Conservation (phyloP, 768 basidiomycete genomes). For the Tricholoma saponaceum region DNA sequence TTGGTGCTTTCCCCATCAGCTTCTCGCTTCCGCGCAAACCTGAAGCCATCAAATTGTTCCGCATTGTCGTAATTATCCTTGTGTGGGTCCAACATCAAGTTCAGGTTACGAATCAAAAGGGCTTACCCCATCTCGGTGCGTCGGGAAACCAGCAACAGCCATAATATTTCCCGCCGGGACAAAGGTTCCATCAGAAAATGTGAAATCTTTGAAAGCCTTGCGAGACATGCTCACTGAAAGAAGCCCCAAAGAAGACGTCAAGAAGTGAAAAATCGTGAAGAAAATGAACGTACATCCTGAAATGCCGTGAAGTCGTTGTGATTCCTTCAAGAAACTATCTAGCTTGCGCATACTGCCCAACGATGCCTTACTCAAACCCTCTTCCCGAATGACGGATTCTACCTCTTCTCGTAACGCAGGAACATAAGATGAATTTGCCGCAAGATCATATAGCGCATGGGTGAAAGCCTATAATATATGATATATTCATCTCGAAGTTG, state of each 20-base stretch:
- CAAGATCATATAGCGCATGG: constrained; percentile 37
- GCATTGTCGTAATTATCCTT: constrained; percentile 24
- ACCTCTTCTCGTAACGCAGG: constrained; percentile 40
- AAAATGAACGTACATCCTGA: constrained; percentile 19
- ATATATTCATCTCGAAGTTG: not conserved
- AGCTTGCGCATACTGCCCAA: constrained; percentile 12
- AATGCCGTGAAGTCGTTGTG: constrained; percentile 25
- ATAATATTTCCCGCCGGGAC: constrained; percentile 36
- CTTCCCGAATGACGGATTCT: constrained; percentile 16
- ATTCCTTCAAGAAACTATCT: constrained; percentile 34
- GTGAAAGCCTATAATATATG: constrained; percentile 14
- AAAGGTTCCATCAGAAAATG: constrained; percentile 39
- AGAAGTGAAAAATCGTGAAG: constrained; percentile 7
- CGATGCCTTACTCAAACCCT: not conserved
- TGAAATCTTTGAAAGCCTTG: constrained; percentile 32
- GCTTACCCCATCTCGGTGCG: constrained; percentile 21
- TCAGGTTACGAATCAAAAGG: not conserved
- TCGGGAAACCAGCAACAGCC: constrained; percentile 20
- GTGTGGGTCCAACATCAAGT: too few relatives aligned
- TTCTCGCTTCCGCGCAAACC: constrained; percentile 26
- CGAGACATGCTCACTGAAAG: constrained; percentile 20
- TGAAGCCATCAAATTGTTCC: constrained; percentile 35
- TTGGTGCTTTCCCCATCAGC: too few relatives aligned
- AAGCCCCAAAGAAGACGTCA: too few relatives aligned
- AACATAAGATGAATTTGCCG: constrained; percentile 27